A percentile compares a stretch with the other conserved stretches of the same genome.
Conservation (phyloP, 305 asterid species). For the Solanum hybrid region DNA sequence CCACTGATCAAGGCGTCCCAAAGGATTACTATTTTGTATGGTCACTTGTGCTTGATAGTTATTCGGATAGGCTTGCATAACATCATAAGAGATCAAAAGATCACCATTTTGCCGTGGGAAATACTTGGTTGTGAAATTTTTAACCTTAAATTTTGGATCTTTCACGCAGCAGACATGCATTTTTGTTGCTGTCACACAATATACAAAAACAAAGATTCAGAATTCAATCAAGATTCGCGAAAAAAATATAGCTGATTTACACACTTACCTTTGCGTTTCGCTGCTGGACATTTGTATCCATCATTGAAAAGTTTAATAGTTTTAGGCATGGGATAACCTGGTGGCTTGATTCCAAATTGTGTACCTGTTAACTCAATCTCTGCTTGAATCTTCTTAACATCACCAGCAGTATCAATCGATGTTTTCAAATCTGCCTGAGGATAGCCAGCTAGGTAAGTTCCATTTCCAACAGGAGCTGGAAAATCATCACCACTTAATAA, state of each 20-base stretch:
- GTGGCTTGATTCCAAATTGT: constrained; percentile 28
- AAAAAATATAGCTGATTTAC: neutral
- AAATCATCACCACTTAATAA: constrained; percentile 18
- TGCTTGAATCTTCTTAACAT: constrained; percentile 23
- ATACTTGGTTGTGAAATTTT: constrained; percentile 25
- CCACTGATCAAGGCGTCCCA: constrained; percentile 59
- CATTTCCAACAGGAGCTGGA: constrained; percentile 31
- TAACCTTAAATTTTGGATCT: constrained; percentile 19
- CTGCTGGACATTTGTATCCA: constrained; percentile 34
- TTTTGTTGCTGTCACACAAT: constrained; percentile 17
- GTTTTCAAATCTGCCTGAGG: constrained; percentile 33
- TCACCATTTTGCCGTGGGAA: constrained; percentile 48
- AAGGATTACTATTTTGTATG: constrained; percentile 44
- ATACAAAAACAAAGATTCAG: neutral
- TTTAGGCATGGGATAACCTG: constrained; percentile 34
- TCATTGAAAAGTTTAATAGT: constrained; percentile 32
- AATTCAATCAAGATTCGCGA: neutral
- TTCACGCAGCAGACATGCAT: constrained; percentile 42
- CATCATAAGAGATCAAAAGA: constrained; percentile 55
- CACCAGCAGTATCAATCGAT: constrained; percentile 31
- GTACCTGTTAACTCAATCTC: constrained; percentile 25
- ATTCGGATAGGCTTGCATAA: constrained; percentile 24
- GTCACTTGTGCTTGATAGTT: constrained; percentile 61
- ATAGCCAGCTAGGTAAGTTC: constrained; percentile 32
- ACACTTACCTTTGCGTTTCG: constrained; percentile 3